Base-by-base conservation (phyloP, 768 basidiomycete genomes). In the Hirschioporus abietinus region DNA sequence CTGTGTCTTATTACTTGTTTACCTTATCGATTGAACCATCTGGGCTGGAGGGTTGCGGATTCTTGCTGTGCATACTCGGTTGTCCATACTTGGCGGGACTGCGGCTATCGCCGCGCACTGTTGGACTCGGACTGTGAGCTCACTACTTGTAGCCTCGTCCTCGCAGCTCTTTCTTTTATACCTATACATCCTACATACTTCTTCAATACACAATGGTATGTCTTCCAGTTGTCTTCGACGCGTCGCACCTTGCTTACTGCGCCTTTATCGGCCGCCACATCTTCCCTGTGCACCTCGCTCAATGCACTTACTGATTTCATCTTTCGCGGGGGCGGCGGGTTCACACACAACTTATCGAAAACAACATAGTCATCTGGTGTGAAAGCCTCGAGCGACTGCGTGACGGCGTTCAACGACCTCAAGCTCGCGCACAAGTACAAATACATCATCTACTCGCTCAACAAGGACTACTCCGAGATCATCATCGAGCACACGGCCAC, bases 381-480 rank as follows among this genome's bases (percentile, higher is more conserved):
- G 42, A 5, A 52, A 52, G 42, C 42, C 42, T 52, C 42, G 20
- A 20, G 20, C 42, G 42, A 52, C 42, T 15, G 42, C 12, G 42
- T 52, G 60, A 71, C 75, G 8, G 75, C 74, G 61, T 95, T 78
- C 83, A 84, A 91, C 72, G 79, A 82, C 35, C 84, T 95, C 72
- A 95, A 95, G 83, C 80, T 90, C 30, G 83, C 83, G 71, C 91
- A 89, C 83, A 88, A 85, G 78, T 69, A 77, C 79, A 93, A 91
- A 76, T 98, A 92, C 83, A 87, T 98, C 80, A 82, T 95, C 77
- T 97, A 86, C 82, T 80, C 72, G 20, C 78, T 98, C 71, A 90
- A 79, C 80, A 70, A 77, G 18, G 77, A 78, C 63, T 77, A 83
- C 68, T 88, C 85, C n/a, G 84, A 92, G 78, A 91, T 99, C 77